Evolutionary conservation across 2,329 filamentous ascomycete genomes (phyloP).

Genomic region (Dactylellina parvicollis): DNA sequence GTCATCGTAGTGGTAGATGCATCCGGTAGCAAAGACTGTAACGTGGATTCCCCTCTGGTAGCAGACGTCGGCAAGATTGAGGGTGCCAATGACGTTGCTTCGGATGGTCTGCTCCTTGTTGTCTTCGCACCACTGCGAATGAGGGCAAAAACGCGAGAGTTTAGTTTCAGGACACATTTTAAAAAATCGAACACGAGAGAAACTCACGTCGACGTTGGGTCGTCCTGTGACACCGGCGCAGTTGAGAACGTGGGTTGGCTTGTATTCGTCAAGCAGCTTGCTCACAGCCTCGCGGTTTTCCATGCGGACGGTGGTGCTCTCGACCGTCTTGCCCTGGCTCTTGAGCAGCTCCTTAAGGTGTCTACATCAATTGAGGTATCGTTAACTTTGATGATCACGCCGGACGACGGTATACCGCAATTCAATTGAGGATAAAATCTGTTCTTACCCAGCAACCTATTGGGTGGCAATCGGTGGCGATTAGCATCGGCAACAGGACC

Average conservation of each 20-base stretch:
- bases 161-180: not conserved
- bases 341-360: conserved; percentile 71
- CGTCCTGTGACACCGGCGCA: conserved; percentile 73
- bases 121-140: conserved; percentile 71
- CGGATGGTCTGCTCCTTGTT: conserved; percentile 74
- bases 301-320: conserved; percentile 72
- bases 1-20: conserved; percentile 73
- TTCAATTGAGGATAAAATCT: not conserved
- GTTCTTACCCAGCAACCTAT: conserved; percentile 53
- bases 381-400: conserved; percentile 18
- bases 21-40: conserved; percentile 75
- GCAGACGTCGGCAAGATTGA: conserved; percentile 73
- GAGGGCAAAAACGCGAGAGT: not conserved
- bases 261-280: conserved; percentile 67
- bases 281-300: conserved; percentile 70
- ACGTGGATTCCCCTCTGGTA: conserved; percentile 69
- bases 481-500: conserved; percentile 20
- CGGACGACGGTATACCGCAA: not conserved
- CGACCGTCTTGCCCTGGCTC: conserved; percentile 70
- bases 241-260: conserved; percentile 74
- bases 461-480: conserved; percentile 22
- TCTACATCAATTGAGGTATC: conserved; percentile 56
- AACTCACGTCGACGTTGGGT: conserved; percentile 70
- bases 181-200: not conserved
- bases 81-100: conserved; percentile 73